phyloP scores from a whole-genome alignment of 2,329 filamentous ascomycete species.

The Plectosphaerella sp. region DNA sequence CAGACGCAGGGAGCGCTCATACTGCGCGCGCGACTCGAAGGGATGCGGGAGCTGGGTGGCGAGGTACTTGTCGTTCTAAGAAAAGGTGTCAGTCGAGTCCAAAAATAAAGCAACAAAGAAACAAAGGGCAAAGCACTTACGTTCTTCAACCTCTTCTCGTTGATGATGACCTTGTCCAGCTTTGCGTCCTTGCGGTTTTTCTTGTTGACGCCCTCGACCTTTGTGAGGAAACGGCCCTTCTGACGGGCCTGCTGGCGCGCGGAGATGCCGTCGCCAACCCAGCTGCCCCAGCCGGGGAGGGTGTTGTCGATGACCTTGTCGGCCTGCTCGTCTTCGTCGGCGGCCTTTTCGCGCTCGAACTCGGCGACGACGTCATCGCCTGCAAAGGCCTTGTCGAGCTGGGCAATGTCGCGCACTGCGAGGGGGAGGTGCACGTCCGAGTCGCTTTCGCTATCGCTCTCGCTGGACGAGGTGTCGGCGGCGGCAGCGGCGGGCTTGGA shows the following conservation, averaged over 20 bases:
- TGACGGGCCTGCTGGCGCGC: constrained; percentile 63
- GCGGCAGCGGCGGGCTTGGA: constrained; percentile 8
- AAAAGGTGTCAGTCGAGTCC: neutral
- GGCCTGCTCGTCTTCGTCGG: constrained; percentile 68
- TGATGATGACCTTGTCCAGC: constrained; percentile 82
- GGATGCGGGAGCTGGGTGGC: constrained; percentile 79
- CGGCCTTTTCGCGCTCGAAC: constrained; percentile 77
- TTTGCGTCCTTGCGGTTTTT: constrained; percentile 77
- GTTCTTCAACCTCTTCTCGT: constrained; percentile 87
- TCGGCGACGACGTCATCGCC: constrained; percentile 78
- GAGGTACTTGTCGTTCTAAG: constrained; percentile 80
- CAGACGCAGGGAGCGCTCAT: constrained; percentile 80
- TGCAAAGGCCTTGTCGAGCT: constrained; percentile 82
- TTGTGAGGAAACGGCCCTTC: constrained; percentile 58
- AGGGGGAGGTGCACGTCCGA: constrained; percentile 48
- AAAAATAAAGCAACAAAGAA: neutral
- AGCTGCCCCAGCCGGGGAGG: constrained; percentile 91
- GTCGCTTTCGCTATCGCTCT: constrained; percentile 32
- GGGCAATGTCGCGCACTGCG: constrained; percentile 56
- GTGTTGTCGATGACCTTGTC: constrained; percentile 78
- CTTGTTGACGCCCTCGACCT: constrained; percentile 68
- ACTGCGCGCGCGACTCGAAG: constrained; percentile 85
- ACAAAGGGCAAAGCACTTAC: constrained; percentile 40
- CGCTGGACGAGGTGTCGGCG: constrained; percentile 18
- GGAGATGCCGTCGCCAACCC: constrained; percentile 80